phyloP scores from a whole-genome alignment of 768 basidiomycete genomes.

The Amanita pseudoporphyria region DNA sequence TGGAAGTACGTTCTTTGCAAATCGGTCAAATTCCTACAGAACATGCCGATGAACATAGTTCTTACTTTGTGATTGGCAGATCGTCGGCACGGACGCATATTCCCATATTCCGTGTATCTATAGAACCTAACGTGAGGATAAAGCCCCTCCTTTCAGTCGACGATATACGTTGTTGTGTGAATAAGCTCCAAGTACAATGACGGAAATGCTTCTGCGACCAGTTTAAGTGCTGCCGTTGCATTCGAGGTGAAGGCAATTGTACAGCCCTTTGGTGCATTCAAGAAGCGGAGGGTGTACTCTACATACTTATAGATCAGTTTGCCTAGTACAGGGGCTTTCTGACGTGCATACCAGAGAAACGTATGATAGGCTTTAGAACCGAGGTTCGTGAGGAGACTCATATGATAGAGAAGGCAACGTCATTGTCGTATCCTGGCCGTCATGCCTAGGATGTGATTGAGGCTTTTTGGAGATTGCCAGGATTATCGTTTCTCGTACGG shows the following conservation, averaged over 20 bases:
- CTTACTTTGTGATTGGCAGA: slow-evolving; percentile 44
- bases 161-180: slow-evolving; percentile 68
- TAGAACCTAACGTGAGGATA: background rate
- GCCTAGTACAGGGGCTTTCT: background rate
- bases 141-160: background rate
- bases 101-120: slow-evolving; percentile 65
- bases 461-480: slow-evolving; percentile 22
- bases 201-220: slow-evolving; percentile 75
- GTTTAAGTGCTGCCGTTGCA: slow-evolving; percentile 69
- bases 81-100: slow-evolving; percentile 55
- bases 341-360: slow-evolving; percentile 32
- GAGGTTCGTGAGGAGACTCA: slow-evolving; percentile 16
- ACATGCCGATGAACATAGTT: background rate
- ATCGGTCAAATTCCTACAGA: background rate
- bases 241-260: slow-evolving; percentile 79
- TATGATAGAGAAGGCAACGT: slow-evolving; percentile 14
- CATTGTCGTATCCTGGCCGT: background rate
- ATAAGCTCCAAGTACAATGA: slow-evolving; percentile 65
- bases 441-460: background rate
- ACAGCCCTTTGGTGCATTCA: slow-evolving; percentile 66
- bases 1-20: slow-evolving; percentile 40
- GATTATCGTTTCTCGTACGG: slow-evolving; percentile 31
- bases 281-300: slow-evolving; percentile 71
- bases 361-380: slow-evolving; percentile 33
- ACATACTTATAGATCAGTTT: slow-evolving; percentile 7